phyloP scores from a whole-genome alignment of 2,329 filamentous ascomycete genomes.

The Pseudogymnoascus sp. region DNA sequence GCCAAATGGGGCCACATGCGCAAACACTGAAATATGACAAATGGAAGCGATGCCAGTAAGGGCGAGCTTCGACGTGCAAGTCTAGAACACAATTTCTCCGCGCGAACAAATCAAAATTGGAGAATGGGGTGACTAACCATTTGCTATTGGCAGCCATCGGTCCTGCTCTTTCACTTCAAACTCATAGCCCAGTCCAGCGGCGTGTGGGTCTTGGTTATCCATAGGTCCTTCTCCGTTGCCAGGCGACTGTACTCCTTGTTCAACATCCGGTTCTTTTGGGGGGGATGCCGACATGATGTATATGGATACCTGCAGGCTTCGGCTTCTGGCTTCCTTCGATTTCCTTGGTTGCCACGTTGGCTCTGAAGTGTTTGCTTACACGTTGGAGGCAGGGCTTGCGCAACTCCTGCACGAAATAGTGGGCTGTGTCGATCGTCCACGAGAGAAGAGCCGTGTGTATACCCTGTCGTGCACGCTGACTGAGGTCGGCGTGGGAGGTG shows the following conservation, averaged over 20 bases:
- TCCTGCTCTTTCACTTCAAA: conserved; percentile 99
- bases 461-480: neutral
- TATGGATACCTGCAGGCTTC: conserved; percentile 50
- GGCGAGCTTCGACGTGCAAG: conserved; percentile 23
- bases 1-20: conserved; percentile 24
- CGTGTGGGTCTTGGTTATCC: conserved; percentile 73
- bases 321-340: conserved; percentile 21
- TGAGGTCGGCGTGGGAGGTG: conserved; percentile 2
- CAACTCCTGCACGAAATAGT: conserved; percentile 4
- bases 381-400: conserved; percentile 17
- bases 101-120: conserved; percentile 44
- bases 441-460: conserved; percentile 9
- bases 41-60: conserved; percentile 42
- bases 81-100: conserved; percentile 16
- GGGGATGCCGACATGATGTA: conserved; percentile 94
- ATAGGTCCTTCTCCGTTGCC: conserved; percentile 87
- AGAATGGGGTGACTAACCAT: conserved; percentile 68
- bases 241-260: conserved; percentile 84
- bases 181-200: conserved; percentile 70
- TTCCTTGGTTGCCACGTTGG: conserved; percentile 27
- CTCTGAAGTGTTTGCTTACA: conserved; percentile 20
- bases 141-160: conserved; percentile 98
- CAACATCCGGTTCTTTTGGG: conserved; percentile 80
- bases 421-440: conserved; percentile 19
- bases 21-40: conserved; percentile 36